phyloP scores from a whole-genome alignment of 2,329 filamentous ascomycete species.

The Fusarium papillatum region DNA sequence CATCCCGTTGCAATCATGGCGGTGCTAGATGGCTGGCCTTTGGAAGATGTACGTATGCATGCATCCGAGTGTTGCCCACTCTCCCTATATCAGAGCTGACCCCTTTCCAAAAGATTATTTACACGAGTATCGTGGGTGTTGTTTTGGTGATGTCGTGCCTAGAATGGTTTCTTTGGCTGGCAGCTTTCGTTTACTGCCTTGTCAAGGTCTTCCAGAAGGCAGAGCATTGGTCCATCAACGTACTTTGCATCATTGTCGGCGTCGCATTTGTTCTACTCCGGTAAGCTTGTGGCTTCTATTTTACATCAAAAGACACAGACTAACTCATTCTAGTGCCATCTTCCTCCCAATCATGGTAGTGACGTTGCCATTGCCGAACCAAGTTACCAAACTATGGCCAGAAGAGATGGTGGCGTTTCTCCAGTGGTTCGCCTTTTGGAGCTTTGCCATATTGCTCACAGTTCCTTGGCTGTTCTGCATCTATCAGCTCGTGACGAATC shows the following conservation, averaged over 20 bases:
- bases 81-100: neutral
- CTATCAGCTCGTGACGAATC: slow-evolving; percentile 90
- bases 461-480: slow-evolving; percentile 95
- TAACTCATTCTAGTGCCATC: slow-evolving; percentile 69
- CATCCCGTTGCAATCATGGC: slow-evolving; percentile 52
- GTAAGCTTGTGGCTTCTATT: slow-evolving; percentile 59
- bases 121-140: slow-evolving; percentile 83
- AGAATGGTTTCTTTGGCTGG: slow-evolving; percentile 95
- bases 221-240: slow-evolving; percentile 85
- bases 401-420: slow-evolving; percentile 75
- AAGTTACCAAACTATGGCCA: slow-evolving; percentile 82
- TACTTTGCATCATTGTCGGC: slow-evolving; percentile 83
- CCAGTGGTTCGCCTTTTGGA: slow-evolving; percentile 97
- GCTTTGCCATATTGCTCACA: slow-evolving; percentile 86
- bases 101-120: slow-evolving; percentile 77
- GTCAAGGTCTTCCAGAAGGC: slow-evolving; percentile 91
- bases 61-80: neutral
- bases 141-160: slow-evolving; percentile 88
- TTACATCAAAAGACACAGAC: neutral
- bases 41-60: slow-evolving; percentile 54
- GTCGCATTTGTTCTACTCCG: slow-evolving; percentile 81
- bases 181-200: slow-evolving; percentile 94
- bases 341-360: slow-evolving; percentile 97
- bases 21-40: slow-evolving; percentile 63
- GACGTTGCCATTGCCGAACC: slow-evolving; percentile 84